Conservation (phyloP, 2,329 filamentous ascomycete genomes). For the Chaetoscypha palmicola region DNA sequence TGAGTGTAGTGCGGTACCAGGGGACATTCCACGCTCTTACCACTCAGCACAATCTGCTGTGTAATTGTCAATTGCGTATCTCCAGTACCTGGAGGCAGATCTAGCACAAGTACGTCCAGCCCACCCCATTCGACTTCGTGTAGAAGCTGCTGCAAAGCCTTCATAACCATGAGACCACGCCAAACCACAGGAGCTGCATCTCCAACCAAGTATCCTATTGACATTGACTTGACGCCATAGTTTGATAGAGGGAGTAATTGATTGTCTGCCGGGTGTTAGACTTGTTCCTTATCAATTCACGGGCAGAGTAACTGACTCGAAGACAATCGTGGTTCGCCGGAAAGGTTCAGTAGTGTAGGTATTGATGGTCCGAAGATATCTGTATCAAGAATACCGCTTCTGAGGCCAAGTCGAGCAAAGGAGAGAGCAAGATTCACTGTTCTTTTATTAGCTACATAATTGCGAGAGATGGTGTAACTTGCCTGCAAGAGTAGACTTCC, state of each 20-base stretch:
- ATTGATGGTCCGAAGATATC: conserved; percentile 97
- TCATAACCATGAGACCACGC: conserved; percentile 96
- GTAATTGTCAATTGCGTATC: conserved; percentile 96
- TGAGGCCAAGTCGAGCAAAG: conserved; percentile 73
- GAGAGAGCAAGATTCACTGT: conserved; percentile 75
- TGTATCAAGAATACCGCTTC: conserved; percentile 83
- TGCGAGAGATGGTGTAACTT: no score
- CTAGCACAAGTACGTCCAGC: conserved; percentile 80
- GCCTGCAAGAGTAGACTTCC: conserved; percentile 91
- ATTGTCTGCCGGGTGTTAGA: conserved; percentile 49
- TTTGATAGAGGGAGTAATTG: conserved; percentile 82
- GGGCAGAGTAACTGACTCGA: conserved; percentile 45
- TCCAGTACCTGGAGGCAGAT: conserved; percentile 88
- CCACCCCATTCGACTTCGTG: conserved; percentile 93
- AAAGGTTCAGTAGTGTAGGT: conserved; percentile 78
- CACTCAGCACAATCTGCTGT: conserved; percentile 85
- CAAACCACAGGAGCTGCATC: conserved; percentile 82
- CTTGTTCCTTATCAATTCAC: conserved; percentile 4
- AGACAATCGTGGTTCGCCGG: conserved; percentile 70
- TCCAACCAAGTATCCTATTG: conserved; percentile 87
- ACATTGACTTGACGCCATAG: conserved; percentile 97
- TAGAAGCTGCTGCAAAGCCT: conserved; percentile 88
- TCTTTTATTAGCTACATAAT: conserved; percentile 27
- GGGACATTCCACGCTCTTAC: conserved; percentile 36
- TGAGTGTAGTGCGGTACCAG: conserved; percentile 8